phyloP scores from a whole-genome alignment of 2,329 filamentous ascomycete genomes.

The Magnaporthales sp. region DNA sequence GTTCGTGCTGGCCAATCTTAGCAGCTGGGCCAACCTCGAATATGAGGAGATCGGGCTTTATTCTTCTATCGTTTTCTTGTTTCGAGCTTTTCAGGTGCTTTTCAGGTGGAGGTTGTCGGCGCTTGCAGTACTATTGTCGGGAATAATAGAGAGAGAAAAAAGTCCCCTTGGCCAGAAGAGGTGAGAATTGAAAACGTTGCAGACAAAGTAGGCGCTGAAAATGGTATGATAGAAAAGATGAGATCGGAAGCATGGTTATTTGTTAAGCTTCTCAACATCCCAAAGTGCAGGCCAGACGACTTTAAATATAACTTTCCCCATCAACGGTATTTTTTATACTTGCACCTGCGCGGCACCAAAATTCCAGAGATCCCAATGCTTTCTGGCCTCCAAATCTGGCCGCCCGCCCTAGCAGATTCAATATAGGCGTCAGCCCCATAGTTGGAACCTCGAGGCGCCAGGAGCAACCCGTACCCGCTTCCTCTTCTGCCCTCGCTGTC shows the following conservation, averaged over 20 bases:
- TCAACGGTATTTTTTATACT: not conserved
- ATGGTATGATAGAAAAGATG: not conserved
- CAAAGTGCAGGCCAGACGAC: not conserved
- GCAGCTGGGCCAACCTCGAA: not conserved
- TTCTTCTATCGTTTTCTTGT: not conserved
- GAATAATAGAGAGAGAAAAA: not conserved
- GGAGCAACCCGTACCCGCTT: not conserved
- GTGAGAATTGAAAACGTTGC: not conserved
- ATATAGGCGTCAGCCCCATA: not conserved
- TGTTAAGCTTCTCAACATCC: not conserved
- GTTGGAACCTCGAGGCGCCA: not conserved
- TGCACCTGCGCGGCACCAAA: not conserved
- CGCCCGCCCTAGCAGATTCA: not conserved
- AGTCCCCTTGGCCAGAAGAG: not conserved
- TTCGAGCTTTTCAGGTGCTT: too few relatives aligned
- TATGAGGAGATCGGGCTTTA: not conserved
- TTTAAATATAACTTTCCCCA: not conserved
- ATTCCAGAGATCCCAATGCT: not conserved
- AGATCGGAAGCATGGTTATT: not conserved
- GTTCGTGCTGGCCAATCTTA: not conserved
- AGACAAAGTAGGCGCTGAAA: not conserved
- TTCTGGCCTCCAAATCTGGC: not conserved
- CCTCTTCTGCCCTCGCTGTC: not conserved
- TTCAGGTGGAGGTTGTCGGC: not conserved
- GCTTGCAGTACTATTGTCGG: not conserved